Evolutionary conservation across 225 moss, liverwort and hornwort species (phyloP), one percentile per base, ranked within the genome.

Genomic region (Ulota crispa): DNA sequence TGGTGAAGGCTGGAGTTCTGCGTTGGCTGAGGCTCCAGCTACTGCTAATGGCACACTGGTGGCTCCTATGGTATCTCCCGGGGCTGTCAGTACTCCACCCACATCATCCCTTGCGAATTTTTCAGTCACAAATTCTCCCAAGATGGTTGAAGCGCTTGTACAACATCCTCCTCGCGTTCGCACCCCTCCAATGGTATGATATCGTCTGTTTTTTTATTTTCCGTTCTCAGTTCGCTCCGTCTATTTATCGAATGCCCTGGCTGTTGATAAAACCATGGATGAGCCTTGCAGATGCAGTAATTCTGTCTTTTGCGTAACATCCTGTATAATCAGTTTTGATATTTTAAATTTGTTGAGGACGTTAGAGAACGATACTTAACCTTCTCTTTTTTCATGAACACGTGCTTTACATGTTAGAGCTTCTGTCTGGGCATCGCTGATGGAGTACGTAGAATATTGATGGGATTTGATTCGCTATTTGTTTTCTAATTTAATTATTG

Each of bases 1-100:
- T 73, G 95, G 93, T 31, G 98, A 96, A 85, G 92, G 91, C 57
- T 96, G 99, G 99, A 99, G 94, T 76, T 99, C 99, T 55, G 93
- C 92, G 18, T 85, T 99, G 72, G 99, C 99, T 7, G 99, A 96
- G 85, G 94, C 91, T 64, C 96, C 99, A 3, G 83, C 91, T 37
- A 79, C 83, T 83, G 89, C 70, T 3, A 93, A 92, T 84, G 92
- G 90, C 72, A 83, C 75, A 4, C 73, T 85, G 52, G 85, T 89
- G 47, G 70, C 87, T 80, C 84, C 86, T 52, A 82, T 90, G 61
- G 79, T 77, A 27, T 80, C 84, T 32, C 73, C 90, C 61, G 81
- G 76, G 77, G 68, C 89, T 72, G 84, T 30, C 4, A 71, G 84
- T 27, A 80, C 78, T 68, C 69, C 87, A 27, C 86, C 81, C 19